These are phyloP conservation scores for Trichoderma cornu-damae DNA, from an alignment of 2,329 filamentous ascomycete genomes.

Conservation along the genomic window DNA sequence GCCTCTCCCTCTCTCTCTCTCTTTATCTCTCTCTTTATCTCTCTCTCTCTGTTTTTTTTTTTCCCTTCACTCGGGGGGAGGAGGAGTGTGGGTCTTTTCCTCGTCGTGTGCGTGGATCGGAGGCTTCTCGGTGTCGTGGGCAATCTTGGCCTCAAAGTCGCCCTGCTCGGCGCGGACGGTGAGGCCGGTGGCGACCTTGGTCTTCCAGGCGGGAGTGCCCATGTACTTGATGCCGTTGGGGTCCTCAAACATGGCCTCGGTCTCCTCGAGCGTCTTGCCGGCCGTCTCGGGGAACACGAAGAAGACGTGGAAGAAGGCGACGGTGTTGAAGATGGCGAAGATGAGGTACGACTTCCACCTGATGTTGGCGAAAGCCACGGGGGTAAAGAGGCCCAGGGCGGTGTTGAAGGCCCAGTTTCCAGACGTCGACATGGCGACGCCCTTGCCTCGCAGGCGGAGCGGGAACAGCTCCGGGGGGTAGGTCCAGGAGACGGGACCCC, in stretches of 20 bases:
- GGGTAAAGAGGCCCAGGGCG: constrained; percentile 28
- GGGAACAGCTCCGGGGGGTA: constrained; percentile 56
- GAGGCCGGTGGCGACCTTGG: constrained; percentile 23
- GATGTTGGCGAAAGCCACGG: constrained; percentile 27
- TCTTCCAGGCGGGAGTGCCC: constrained; percentile 34
- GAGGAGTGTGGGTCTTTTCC: constrained; percentile 3
- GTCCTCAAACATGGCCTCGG: constrained; percentile 45
- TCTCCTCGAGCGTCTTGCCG: constrained; percentile 51
- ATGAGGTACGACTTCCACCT: constrained; percentile 36
- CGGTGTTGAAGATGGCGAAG: constrained; percentile 48
- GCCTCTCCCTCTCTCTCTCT: too few species aligned
- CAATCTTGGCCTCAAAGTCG: constrained; percentile 27
- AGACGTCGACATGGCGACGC: constrained; percentile 48
- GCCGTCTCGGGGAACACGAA: constrained; percentile 55
- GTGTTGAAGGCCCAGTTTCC: constrained; percentile 40
- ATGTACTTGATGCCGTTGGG: constrained; percentile 30
- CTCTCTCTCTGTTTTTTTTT: too few species aligned
- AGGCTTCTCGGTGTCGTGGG: constrained; percentile 23
- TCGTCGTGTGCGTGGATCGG: constrained; percentile 20
- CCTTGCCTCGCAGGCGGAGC: constrained; percentile 47
- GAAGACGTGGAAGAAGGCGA: constrained; percentile 47
- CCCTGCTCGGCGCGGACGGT: constrained; percentile 26
- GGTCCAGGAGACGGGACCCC: constrained; percentile 48
- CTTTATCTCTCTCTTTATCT: too few species aligned
- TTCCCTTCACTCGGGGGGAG: constrained; percentile 3